phyloP scores from a whole-genome alignment of 108 stramenopile genomes.

The Epithemia pelagica region DNA sequence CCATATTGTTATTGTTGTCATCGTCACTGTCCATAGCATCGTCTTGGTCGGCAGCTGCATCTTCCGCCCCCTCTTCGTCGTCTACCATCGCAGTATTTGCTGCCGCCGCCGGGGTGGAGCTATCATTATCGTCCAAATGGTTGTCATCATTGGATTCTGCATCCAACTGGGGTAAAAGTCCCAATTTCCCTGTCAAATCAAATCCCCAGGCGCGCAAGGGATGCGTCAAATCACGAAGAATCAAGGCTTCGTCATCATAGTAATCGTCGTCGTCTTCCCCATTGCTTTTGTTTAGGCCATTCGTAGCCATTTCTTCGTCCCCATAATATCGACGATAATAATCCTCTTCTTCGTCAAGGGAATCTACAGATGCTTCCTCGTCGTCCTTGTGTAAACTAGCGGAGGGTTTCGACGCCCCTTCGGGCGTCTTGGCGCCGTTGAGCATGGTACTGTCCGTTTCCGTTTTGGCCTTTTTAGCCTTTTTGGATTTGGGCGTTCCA shows the following conservation, averaged over 20 bases:
- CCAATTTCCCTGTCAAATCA: conserved; percentile 59
- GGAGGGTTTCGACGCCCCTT: conserved; percentile 19
- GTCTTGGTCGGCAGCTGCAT: conserved; percentile 17
- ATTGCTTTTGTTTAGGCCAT: conserved; percentile 17
- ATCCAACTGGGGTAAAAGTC: conserved; percentile 25
- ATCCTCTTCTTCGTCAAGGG: conserved; percentile 61
- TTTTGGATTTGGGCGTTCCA: conserved; percentile 13
- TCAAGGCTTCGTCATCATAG: conserved; percentile 48
- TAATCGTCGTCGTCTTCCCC: conserved; percentile 53
- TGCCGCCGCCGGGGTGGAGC: conserved; percentile 8
- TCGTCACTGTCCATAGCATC: conserved; percentile 18
- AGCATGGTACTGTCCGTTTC: conserved; percentile 8
- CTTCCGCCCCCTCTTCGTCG: conserved; percentile 13
- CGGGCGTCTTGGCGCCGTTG: conserved; percentile 5
- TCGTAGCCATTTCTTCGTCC: conserved; percentile 17
- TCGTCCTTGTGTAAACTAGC: conserved; percentile 26
- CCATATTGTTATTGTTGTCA: not conserved
- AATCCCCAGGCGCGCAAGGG: conserved; percentile 81
- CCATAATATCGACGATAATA: conserved; percentile 47
- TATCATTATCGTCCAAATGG: conserved; percentile 18
- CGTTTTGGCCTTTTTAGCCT: conserved; percentile 29
- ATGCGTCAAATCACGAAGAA: conserved; percentile 60
- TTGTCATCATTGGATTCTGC: conserved; percentile 26
- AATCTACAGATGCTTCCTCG: conserved; percentile 62
- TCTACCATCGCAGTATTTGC: conserved; percentile 6